These are phyloP conservation scores for Nothophoma quercina DNA, from an alignment of 2,329 filamentous ascomycete genomes.

Conservation along the genomic window DNA sequence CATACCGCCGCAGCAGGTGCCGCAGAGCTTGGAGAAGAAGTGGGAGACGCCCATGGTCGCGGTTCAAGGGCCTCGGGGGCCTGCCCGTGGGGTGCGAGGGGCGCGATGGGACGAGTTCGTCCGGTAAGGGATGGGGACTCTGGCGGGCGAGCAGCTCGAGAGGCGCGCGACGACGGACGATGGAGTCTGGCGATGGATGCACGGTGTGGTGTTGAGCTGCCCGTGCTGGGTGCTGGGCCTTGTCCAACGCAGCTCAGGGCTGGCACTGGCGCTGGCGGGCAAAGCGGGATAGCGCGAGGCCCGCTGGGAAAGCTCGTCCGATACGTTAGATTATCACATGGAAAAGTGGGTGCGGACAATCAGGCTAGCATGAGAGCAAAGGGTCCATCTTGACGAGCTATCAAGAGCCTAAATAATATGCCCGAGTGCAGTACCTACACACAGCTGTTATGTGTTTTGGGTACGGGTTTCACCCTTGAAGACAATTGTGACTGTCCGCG, in stretches of 20 bases:
- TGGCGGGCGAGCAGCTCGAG: slow-evolving; percentile 15
- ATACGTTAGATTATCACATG: slow-evolving; percentile 14
- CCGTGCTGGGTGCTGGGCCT: slow-evolving; percentile 6
- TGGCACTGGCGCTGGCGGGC: background rate
- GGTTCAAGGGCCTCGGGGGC: slow-evolving; percentile 28
- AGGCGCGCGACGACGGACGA: slow-evolving; percentile 10
- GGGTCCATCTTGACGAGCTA: background rate
- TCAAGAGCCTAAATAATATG: background rate
- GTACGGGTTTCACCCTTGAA: slow-evolving; percentile 2
- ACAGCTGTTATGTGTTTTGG: background rate
- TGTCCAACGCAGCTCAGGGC: slow-evolving; percentile 12
- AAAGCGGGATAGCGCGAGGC: background rate
- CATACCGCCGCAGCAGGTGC: slow-evolving; percentile 50
- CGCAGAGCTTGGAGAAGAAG: slow-evolving; percentile 47
- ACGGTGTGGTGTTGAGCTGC: slow-evolving; percentile 16
- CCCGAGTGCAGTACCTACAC: too few species aligned
- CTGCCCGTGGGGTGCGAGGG: slow-evolving; percentile 16
- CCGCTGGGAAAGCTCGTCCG: slow-evolving; percentile 18
- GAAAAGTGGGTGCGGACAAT: slow-evolving; percentile 11
- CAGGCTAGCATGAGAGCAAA: background rate
- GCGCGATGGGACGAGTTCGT: slow-evolving; percentile 23
- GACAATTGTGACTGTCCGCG: slow-evolving; percentile 5
- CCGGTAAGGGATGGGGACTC: too few species aligned
- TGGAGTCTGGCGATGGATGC: slow-evolving; percentile 10
- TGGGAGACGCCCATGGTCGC: slow-evolving; percentile 45